phyloP scores from a whole-genome alignment of 2,329 filamentous ascomycete species.

The Penicillium sp. region DNA sequence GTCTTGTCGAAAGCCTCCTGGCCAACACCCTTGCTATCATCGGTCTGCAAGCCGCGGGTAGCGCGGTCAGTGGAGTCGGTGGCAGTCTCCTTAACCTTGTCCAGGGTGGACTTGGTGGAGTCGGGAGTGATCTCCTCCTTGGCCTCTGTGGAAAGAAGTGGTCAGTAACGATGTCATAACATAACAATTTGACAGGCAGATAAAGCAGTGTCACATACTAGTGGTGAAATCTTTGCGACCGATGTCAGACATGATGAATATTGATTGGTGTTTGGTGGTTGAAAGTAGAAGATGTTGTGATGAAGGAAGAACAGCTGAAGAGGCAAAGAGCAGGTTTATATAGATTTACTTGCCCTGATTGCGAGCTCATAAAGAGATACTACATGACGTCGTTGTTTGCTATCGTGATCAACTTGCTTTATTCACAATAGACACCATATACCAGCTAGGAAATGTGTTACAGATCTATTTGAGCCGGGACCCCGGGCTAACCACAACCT shows the following conservation, averaged over 20 bases:
- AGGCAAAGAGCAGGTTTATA: slow-evolving; percentile 23
- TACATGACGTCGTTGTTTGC: slow-evolving; percentile 24
- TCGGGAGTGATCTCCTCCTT: slow-evolving; percentile 60
- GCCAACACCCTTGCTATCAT: slow-evolving; percentile 54
- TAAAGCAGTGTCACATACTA: slow-evolving; percentile 37
- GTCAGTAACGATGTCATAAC: neutral
- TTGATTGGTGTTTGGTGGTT: slow-evolving; percentile 16
- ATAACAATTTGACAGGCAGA: neutral
- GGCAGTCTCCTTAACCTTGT: slow-evolving; percentile 58
- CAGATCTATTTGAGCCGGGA: neutral
- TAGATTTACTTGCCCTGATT: slow-evolving; percentile 11
- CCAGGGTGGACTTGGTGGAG: slow-evolving; percentile 60
- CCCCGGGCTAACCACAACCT: neutral
- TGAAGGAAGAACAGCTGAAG: neutral
- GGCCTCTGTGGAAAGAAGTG: slow-evolving; percentile 43
- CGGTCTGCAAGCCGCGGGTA: slow-evolving; percentile 52
- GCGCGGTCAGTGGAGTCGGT: slow-evolving; percentile 59
- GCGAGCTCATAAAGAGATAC: neutral
- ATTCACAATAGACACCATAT: slow-evolving; percentile 2
- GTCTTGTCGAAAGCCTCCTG: slow-evolving; percentile 55
- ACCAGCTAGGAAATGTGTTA: neutral
- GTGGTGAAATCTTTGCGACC: slow-evolving; percentile 62
- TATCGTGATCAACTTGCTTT: neutral
- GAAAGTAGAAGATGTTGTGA: slow-evolving; percentile 6
- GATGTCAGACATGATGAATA: slow-evolving; percentile 58